phyloP scores from a whole-genome alignment of 345 rosid species.

The Populus simonii region DNA sequence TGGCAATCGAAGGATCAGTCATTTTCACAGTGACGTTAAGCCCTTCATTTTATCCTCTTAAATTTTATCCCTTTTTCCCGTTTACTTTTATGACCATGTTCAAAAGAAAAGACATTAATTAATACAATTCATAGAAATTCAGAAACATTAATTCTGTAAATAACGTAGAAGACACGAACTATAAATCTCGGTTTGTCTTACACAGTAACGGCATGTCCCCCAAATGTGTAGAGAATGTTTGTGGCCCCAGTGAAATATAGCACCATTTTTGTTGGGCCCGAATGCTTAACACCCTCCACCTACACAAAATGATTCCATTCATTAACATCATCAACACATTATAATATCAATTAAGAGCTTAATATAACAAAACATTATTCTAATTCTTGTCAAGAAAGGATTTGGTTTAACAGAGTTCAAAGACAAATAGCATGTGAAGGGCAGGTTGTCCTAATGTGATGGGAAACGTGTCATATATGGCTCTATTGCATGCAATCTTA shows the following conservation, averaged over 20 bases:
- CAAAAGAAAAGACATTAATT: not conserved
- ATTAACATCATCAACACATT: not conserved
- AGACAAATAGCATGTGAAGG: slow-evolving; percentile 12
- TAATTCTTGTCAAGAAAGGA: slow-evolving; percentile 12
- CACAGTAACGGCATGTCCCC: slow-evolving; percentile 99
- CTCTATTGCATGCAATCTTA: not conserved
- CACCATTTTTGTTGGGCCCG: slow-evolving; percentile 88
- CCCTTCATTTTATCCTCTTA: not conserved
- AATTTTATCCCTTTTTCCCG: not conserved
- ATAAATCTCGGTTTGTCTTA: slow-evolving; percentile 35
- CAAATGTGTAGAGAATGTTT: slow-evolving; percentile 98
- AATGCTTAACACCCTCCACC: slow-evolving; percentile 89
- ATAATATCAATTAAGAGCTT: not conserved
- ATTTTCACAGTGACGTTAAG: slow-evolving; percentile 20
- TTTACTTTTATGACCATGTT: not conserved
- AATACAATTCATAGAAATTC: not conserved
- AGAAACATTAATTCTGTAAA: slow-evolving; percentile 20
- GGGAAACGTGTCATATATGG: not conserved
- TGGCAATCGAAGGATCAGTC: slow-evolving; percentile 31
- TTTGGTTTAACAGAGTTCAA: slow-evolving; percentile 25
- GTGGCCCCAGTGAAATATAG: slow-evolving; percentile 98
- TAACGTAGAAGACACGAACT: slow-evolving; percentile 35
- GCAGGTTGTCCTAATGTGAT: slow-evolving; percentile 1
- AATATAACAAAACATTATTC: not conserved
- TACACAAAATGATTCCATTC: slow-evolving; percentile 4